These are phyloP conservation scores for Claviceps sp. DNA, from an alignment of 2,329 filamentous ascomycete genomes.

Conservation along the genomic window DNA sequence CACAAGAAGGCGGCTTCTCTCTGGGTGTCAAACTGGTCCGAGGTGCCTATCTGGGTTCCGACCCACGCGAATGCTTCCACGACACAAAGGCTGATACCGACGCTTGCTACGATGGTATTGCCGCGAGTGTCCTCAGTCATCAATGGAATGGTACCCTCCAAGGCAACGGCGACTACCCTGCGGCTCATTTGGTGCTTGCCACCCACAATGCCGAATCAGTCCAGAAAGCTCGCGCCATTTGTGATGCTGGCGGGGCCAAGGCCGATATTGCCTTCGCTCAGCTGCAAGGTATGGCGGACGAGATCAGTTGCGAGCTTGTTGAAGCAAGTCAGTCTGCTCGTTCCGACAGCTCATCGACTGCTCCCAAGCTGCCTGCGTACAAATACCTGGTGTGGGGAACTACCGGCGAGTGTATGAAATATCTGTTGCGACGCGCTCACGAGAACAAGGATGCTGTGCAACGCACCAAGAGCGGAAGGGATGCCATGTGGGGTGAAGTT, in stretches of 20 bases:
- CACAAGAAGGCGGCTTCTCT: slow-evolving; percentile 46
- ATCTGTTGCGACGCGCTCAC: slow-evolving; percentile 47
- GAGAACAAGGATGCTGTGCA: slow-evolving; percentile 62
- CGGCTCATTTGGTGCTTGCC: slow-evolving; percentile 56
- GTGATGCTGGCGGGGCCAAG: slow-evolving; percentile 29
- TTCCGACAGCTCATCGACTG: slow-evolving; percentile 13
- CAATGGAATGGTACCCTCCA: slow-evolving; percentile 25
- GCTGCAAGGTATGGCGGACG: slow-evolving; percentile 91
- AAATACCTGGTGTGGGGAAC: slow-evolving; percentile 61
- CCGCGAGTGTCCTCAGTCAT: slow-evolving; percentile 51
- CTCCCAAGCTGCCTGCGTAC: slow-evolving; percentile 42
- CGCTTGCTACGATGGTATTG: slow-evolving; percentile 56
- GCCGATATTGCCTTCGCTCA: slow-evolving; percentile 42
- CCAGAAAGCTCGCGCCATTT: slow-evolving; percentile 37
- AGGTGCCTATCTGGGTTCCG: slow-evolving; percentile 59
- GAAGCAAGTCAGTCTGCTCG: slow-evolving; percentile 21
- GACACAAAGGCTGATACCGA: slow-evolving; percentile 62
- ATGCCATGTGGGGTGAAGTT: slow-evolving; percentile 51
- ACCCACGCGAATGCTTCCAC: slow-evolving; percentile 57
- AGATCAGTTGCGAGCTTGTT: slow-evolving; percentile 58
- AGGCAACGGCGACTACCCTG: slow-evolving; percentile 35
- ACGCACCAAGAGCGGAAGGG: slow-evolving; percentile 45
- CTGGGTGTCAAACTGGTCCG: slow-evolving; percentile 65
- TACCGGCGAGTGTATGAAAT: slow-evolving; percentile 74
- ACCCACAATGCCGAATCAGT: slow-evolving; percentile 73